Conservation (phyloP, 164 flowering plant species). For the Tetrastigma voinierianum region DNA sequence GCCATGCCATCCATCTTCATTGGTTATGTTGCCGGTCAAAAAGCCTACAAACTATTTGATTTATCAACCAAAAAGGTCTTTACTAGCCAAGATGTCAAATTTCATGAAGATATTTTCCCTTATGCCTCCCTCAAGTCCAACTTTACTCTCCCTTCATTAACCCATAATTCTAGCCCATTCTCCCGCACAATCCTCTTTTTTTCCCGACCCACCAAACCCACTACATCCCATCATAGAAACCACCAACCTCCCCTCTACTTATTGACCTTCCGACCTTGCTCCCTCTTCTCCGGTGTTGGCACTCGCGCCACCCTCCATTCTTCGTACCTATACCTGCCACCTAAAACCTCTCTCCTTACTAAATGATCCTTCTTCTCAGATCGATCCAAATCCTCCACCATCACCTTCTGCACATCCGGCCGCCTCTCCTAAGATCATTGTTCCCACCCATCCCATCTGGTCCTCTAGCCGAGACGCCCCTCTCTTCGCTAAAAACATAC, state of each 20-base stretch:
- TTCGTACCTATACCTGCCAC: no score
- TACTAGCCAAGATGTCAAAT: background rate
- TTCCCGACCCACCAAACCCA: background rate
- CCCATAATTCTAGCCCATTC: background rate
- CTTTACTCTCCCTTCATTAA: background rate
- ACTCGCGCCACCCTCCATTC: background rate
- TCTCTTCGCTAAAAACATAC: background rate
- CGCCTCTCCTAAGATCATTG: no score
- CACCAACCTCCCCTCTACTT: fast-evolving
- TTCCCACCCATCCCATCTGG: no score
- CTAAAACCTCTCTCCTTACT: no score
- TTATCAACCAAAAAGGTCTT: constrained; percentile 2
- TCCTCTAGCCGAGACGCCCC: no score
- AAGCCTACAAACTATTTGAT: constrained; percentile 4
- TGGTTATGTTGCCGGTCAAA: background rate
- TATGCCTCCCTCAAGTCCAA: background rate
- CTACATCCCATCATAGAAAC: background rate
- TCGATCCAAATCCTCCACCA: background rate
- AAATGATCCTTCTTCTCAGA: no score
- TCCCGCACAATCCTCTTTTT: background rate
- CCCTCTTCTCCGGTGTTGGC: background rate
- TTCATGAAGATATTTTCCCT: constrained; percentile 4
- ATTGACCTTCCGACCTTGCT: background rate
- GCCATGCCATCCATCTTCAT: background rate
- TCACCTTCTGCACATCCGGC: no score